These are phyloP conservation scores for Hypoxylon sp. DNA, from an alignment of 2,329 filamentous ascomycete species.

Conservation along the genomic window DNA sequence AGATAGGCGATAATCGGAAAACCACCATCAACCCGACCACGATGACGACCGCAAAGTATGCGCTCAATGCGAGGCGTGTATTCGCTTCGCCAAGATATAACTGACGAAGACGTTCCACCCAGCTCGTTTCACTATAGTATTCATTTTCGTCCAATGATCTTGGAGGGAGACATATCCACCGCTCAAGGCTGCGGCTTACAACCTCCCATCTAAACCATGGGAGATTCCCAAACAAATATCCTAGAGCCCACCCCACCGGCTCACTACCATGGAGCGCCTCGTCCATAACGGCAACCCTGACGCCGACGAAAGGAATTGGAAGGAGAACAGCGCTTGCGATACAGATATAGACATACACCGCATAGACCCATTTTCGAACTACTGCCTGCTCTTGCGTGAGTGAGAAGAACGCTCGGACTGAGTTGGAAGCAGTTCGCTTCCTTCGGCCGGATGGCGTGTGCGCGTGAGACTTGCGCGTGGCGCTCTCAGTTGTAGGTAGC, in stretches of 20 bases:
- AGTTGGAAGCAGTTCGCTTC: conserved; percentile 73
- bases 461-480: conserved; percentile 55
- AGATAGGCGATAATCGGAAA: conserved; percentile 77
- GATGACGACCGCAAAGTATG: conserved; percentile 80
- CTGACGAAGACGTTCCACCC: conserved; percentile 74
- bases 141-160: conserved; percentile 48
- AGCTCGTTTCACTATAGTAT: conserved; percentile 63
- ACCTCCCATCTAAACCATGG: conserved; percentile 78
- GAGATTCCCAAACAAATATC: conserved; percentile 87
- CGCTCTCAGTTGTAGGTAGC: conserved; percentile 58
- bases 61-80: conserved; percentile 79
- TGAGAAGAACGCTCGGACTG: conserved; percentile 78
- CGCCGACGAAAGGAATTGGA: conserved; percentile 60
- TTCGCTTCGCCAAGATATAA: conserved; percentile 78
- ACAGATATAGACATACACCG: conserved; percentile 78
- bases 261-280: conserved; percentile 79
- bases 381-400: conserved; percentile 83
- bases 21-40: conserved; percentile 78
- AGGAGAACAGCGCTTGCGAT: conserved; percentile 74
- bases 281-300: conserved; percentile 75
- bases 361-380: conserved; percentile 85
- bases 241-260: conserved; percentile 91
- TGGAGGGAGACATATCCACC: conserved; percentile 80
- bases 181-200: conserved; percentile 73
- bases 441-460: conserved; percentile 73